These are phyloP conservation scores for Geum urbanum DNA, from an alignment of 306 rosid species.

Conservation along the genomic window DNA sequence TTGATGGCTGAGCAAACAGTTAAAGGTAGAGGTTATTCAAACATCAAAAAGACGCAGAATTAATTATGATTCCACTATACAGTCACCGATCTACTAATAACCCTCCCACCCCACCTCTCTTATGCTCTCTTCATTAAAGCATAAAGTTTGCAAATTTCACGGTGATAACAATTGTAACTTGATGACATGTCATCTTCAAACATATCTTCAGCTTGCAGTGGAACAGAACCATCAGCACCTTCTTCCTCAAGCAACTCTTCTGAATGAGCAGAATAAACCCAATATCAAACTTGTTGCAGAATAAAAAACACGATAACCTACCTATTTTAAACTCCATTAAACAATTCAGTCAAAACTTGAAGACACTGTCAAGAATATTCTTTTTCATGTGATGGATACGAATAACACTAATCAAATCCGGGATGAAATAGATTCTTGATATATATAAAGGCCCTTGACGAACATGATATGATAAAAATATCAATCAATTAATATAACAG, in stretches of 20 bases:
- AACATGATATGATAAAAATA: background rate
- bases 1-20: background rate
- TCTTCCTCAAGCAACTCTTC: constrained; percentile 70
- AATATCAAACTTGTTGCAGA: constrained; percentile 14
- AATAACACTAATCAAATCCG: background rate
- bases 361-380: background rate
- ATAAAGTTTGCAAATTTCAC: background rate
- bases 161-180: constrained; percentile 42
- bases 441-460: background rate
- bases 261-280: constrained; percentile 28
- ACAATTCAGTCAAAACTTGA: background rate
- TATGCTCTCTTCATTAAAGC: background rate
- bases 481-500: background rate
- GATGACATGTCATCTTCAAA: constrained; percentile 78
- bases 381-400: background rate
- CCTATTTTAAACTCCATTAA: background rate
- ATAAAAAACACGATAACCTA: background rate
- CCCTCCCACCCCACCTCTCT: background rate
- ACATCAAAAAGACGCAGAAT: background rate
- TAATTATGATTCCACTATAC: background rate
- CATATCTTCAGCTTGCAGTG: constrained; percentile 73
- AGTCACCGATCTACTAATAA: background rate
- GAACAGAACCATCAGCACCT: constrained; percentile 66
- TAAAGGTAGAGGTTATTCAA: background rate
- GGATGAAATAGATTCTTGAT: background rate